Evolutionary conservation across 345 rosid genomes (phyloP).

Genomic region (Bretschneidera sinensis): DNA sequence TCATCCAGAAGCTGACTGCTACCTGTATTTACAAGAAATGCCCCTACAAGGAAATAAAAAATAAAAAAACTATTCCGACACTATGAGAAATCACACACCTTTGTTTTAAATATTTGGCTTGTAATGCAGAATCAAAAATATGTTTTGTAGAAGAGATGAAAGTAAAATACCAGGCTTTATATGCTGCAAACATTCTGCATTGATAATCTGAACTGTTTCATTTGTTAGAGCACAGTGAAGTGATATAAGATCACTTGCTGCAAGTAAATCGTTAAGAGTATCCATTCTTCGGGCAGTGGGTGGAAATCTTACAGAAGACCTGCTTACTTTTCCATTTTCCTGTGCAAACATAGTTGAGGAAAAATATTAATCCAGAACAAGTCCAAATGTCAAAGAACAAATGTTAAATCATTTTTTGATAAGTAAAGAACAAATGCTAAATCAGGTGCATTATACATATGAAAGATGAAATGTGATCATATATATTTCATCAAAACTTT

Average conservation of each 20-base stretch:
- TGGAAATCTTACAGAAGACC: conserved; percentile 67
- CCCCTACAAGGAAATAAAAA: conserved; percentile 45
- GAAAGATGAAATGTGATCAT: too few relatives aligned
- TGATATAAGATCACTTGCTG: conserved; percentile 93
- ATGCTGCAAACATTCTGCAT: conserved; percentile 95
- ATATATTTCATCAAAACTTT: background rate
- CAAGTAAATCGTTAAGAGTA: conserved; percentile 87
- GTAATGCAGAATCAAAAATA: conserved; percentile 1
- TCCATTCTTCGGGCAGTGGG: conserved; percentile 97
- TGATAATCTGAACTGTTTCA: conserved; percentile 89
- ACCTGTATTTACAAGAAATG: conserved; percentile 94
- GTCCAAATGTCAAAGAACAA: background rate
- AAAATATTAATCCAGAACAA: conserved; percentile 9
- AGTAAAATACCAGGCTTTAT: conserved; percentile 72
- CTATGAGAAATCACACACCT: too few relatives aligned
- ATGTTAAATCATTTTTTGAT: too few relatives aligned
- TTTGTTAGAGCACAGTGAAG: conserved; percentile 87
- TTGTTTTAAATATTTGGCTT: background rate
- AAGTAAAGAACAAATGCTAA: background rate
- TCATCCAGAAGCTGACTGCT: conserved; percentile 95
- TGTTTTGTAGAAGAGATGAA: background rate
- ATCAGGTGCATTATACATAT: background rate
- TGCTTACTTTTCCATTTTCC: conserved; percentile 61
- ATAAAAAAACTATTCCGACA: too few relatives aligned
- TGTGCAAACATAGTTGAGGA: conserved; percentile 21